phyloP scores from a whole-genome alignment of 2,329 filamentous ascomycete genomes.

The Epichloe scottii region DNA sequence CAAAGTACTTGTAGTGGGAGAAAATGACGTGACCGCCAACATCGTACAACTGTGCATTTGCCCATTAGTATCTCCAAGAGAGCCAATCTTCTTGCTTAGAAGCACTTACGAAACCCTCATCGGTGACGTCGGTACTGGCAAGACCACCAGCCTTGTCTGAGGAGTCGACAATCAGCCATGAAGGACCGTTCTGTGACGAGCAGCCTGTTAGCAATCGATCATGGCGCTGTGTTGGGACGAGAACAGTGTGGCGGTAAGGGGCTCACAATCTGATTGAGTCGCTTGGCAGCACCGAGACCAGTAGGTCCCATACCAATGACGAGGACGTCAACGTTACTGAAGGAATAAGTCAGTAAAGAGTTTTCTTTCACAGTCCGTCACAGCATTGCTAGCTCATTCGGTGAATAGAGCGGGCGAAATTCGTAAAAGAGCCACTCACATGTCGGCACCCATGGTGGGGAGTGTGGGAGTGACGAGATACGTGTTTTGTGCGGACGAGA shows the following conservation, averaged over 20 bases:
- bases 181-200: slow-evolving; percentile 60
- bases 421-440: slow-evolving; percentile 17
- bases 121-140: slow-evolving; percentile 86
- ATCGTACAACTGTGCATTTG: slow-evolving; percentile 70
- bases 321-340: slow-evolving; percentile 85
- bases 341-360: background rate
- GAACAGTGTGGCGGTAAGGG: slow-evolving; percentile 19
- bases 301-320: slow-evolving; percentile 97
- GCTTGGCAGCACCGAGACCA: slow-evolving; percentile 94
- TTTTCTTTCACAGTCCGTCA: slow-evolving; percentile 8
- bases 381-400: background rate
- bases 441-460: slow-evolving; percentile 28
- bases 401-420: background rate
- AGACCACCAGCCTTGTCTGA: slow-evolving; percentile 89
- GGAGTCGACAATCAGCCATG: slow-evolving; percentile 92
- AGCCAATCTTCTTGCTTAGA: background rate
- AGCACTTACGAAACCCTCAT: slow-evolving; percentile 85
- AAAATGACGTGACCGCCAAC: slow-evolving; percentile 98
- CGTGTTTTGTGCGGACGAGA: background rate
- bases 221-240: background rate
- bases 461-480: slow-evolving; percentile 8
- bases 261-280: slow-evolving; percentile 86
- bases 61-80: background rate
- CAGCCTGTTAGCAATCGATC: slow-evolving; percentile 15
- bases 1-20: slow-evolving; percentile 99